These are phyloP conservation scores for Sodiomyces alkalinus DNA, from an alignment of 2,329 filamentous ascomycete species.

Conservation along the genomic window DNA sequence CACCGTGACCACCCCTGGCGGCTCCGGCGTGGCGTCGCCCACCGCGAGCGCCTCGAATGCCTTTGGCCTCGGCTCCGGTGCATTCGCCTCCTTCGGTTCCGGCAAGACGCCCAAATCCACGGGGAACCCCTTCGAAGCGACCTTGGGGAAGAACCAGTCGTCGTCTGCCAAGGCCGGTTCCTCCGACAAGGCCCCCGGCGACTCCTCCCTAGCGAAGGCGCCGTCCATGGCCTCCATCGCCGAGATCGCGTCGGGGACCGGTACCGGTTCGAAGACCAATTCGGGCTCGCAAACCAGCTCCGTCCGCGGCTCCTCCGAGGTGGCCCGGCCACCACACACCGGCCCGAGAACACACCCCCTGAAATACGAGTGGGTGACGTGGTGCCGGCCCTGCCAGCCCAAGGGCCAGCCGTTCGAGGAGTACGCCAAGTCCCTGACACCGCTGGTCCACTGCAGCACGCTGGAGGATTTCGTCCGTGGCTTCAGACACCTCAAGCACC, in stretches of 20 bases:
- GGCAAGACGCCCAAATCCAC: conserved; percentile 78
- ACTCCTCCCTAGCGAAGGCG: conserved; percentile 31
- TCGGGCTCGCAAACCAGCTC: conserved; percentile 6
- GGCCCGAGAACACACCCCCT: conserved; percentile 22
- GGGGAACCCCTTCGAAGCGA: conserved; percentile 66
- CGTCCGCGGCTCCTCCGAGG: conserved; percentile 7
- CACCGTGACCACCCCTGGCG: conserved; percentile 54
- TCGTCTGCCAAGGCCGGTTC: no score
- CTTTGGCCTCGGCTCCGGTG: conserved; percentile 86
- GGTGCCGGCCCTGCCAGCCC: conserved; percentile 91
- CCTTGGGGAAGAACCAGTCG: conserved; percentile 29
- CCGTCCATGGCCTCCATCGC: conserved; percentile 30
- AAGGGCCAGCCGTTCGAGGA: conserved; percentile 80
- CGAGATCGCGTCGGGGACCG: conserved; percentile 44
- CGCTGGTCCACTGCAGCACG: conserved; percentile 66
- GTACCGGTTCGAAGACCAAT: conserved; percentile 1
- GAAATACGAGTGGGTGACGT: conserved; percentile 86
- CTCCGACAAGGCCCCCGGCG: conserved; percentile 20
- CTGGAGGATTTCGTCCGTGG: conserved; percentile 86
- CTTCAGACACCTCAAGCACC: conserved; percentile 78
- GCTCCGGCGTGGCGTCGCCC: conserved; percentile 56
- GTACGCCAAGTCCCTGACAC: conserved; percentile 91
- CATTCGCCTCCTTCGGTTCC: conserved; percentile 88
- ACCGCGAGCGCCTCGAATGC: conserved; percentile 68
- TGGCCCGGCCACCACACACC: conserved; percentile 18